These are phyloP conservation scores for Parmales sp. DNA, from an alignment of 108 stramenopile species.

Conservation along the genomic window DNA sequence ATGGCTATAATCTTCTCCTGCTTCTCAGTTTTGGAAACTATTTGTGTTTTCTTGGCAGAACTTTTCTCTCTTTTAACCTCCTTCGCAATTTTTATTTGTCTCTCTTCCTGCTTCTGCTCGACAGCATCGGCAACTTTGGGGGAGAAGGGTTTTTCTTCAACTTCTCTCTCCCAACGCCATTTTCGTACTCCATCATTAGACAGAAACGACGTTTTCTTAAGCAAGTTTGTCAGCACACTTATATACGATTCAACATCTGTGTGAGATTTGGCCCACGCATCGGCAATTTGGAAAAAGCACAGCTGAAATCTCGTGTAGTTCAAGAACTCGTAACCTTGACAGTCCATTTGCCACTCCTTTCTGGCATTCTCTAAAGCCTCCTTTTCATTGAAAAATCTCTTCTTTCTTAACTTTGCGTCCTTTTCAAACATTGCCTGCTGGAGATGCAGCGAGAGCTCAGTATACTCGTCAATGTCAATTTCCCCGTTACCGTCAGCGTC, in stretches of 20 bases:
- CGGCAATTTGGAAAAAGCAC: slow-evolving; percentile 10
- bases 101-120: not conserved
- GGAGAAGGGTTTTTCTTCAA: not conserved
- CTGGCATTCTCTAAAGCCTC: not conserved
- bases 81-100: not conserved
- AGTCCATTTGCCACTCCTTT: slow-evolving; percentile 9
- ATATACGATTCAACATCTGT: not conserved
- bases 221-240: not conserved
- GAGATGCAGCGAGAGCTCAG: not conserved
- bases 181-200: not conserved
- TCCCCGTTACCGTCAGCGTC: slow-evolving; percentile 1
- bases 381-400: not conserved
- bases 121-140: not conserved
- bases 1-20: not conserved
- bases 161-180: not conserved
- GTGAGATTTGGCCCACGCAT: not conserved
- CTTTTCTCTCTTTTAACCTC: not conserved
- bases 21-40: not conserved
- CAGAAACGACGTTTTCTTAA: not conserved
- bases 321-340: not conserved
- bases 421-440: not conserved
- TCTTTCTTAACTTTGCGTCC: not conserved
- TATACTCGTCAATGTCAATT: not conserved
- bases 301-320: slow-evolving; percentile 1
- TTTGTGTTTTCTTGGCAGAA: not conserved